These are phyloP conservation scores for Fusarium tjaetaba DNA, from an alignment of 2,329 filamentous ascomycete genomes.

Conservation along the genomic window DNA sequence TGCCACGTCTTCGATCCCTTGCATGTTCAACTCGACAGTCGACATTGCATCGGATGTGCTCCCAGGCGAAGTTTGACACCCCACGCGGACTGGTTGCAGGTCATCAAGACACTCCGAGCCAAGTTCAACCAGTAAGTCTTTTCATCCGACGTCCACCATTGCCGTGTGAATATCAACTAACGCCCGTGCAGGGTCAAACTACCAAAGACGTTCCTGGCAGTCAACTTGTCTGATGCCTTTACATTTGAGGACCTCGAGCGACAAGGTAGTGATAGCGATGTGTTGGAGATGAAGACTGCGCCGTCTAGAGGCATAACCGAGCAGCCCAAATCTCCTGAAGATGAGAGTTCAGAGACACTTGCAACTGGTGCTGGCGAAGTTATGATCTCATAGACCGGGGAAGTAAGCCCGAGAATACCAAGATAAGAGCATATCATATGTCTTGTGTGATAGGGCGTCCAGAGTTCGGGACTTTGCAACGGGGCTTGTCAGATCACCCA, in stretches of 20 bases:
- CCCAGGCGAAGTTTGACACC: constrained; percentile 89
- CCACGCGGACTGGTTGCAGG: constrained; percentile 94
- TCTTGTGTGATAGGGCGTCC: constrained; percentile 3
- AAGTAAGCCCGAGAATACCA: constrained; percentile 1
- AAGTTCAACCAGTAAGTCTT: constrained; percentile 88
- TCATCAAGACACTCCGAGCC: constrained; percentile 93
- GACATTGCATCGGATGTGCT: constrained; percentile 94
- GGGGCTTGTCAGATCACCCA: not conserved
- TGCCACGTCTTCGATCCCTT: constrained; percentile 97
- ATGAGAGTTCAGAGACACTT: constrained; percentile 14
- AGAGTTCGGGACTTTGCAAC: not conserved
- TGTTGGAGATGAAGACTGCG: constrained; percentile 58
- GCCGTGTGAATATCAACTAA: constrained; percentile 29
- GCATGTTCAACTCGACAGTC: constrained; percentile 94
- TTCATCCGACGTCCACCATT: not conserved
- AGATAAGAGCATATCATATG: constrained; percentile 18
- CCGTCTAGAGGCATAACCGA: constrained; percentile 45
- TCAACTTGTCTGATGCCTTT: constrained; percentile 72
- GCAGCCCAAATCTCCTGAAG: constrained; percentile 16
- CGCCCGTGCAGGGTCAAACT: constrained; percentile 65
- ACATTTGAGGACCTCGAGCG: constrained; percentile 67
- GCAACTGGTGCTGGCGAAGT: constrained; percentile 38
- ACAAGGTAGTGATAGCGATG: constrained; percentile 58
- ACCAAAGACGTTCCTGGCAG: constrained; percentile 72
- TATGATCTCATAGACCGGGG: constrained; percentile 35